Percentiles rank a stretch among this genome's conserved stretches.
These are phyloP conservation scores for Leishmania turanica DNA, from an alignment of 208 protist genomes.

Conservation along the genomic window DNA sequence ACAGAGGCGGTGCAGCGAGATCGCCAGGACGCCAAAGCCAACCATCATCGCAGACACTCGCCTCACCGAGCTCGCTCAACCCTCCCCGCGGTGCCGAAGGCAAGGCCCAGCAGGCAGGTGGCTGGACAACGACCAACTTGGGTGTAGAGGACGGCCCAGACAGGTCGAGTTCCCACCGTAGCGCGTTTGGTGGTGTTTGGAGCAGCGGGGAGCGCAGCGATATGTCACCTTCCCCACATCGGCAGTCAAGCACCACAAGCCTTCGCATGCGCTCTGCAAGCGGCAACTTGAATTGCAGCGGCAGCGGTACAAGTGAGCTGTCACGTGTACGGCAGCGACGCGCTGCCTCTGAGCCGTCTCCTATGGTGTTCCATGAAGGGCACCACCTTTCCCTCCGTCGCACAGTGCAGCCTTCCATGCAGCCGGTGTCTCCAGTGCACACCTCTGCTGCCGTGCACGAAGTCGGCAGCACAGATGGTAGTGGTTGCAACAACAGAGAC, in stretches of 20 bases:
- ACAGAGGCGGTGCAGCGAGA: neutral
- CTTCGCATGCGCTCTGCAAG: neutral
- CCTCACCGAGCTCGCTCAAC: neutral
- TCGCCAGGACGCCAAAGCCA: neutral
- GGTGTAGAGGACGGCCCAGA: neutral
- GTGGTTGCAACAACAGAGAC: neutral
- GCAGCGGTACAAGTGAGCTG: neutral
- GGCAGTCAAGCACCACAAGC: neutral
- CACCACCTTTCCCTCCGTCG: neutral
- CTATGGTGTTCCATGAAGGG: neutral
- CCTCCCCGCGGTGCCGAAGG: neutral
- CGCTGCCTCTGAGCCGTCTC: slow-evolving; percentile 9
- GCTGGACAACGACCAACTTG: neutral
- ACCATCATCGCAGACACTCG: neutral
- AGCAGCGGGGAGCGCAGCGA: neutral
- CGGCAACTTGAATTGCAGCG: slow-evolving; percentile 1
- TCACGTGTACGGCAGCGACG: neutral
- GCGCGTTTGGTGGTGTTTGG: neutral
- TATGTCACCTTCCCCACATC: neutral
- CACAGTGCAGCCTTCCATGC: neutral
- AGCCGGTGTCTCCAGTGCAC: neutral
- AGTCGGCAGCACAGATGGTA: neutral
- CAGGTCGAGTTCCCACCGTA: neutral
- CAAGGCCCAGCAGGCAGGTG: neutral
- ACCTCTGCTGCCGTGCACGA: neutral